phyloP scores from a whole-genome alignment of 805 yeast species.

The Ogataea nitratoaversa region DNA sequence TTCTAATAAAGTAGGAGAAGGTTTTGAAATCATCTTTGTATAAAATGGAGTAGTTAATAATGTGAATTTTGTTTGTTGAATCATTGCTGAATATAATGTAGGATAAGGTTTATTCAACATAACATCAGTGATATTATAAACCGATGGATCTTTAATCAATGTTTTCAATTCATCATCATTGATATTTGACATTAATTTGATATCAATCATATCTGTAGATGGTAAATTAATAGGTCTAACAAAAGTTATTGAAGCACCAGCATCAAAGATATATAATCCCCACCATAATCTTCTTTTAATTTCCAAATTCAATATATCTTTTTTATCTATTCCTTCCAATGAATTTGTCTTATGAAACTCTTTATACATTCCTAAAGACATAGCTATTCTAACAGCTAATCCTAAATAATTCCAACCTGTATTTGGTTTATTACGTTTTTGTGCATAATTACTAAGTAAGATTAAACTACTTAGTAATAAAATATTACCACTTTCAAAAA shows the following conservation, averaged over 20 bases:
- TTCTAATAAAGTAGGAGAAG: conserved; percentile 45
- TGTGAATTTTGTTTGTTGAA: conserved; percentile 50
- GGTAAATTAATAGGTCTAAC: conserved; percentile 62
- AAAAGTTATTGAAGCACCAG: conserved; percentile 59
- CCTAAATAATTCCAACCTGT: conserved; percentile 69
- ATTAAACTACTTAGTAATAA: conserved; percentile 50
- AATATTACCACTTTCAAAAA: conserved; percentile 58
- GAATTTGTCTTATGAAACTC: conserved; percentile 35
- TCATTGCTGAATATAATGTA: conserved; percentile 55
- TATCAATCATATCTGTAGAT: conserved; percentile 41
- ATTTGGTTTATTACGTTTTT: conserved; percentile 61
- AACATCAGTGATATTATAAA: conserved; percentile 11
- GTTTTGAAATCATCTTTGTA: conserved; percentile 42
- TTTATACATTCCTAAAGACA: conserved; percentile 57
- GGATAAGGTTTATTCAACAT: conserved; percentile 36
- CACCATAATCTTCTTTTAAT: conserved; percentile 64
- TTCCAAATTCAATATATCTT: conserved; percentile 43
- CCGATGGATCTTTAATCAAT: conserved; percentile 22
- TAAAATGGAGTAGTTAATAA: conserved; percentile 45
- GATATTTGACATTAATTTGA: conserved; percentile 46
- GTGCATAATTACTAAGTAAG: conserved; percentile 55
- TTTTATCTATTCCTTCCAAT: too few relatives aligned
- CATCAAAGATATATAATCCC: conserved; percentile 61
- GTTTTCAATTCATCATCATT: conserved; percentile 38
- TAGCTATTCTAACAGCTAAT: conserved; percentile 61